Evolutionary conservation across 768 basidiomycete species (phyloP), one percentile per base, ranked within the genome.

Genomic region (Suillus placidus): DNA sequence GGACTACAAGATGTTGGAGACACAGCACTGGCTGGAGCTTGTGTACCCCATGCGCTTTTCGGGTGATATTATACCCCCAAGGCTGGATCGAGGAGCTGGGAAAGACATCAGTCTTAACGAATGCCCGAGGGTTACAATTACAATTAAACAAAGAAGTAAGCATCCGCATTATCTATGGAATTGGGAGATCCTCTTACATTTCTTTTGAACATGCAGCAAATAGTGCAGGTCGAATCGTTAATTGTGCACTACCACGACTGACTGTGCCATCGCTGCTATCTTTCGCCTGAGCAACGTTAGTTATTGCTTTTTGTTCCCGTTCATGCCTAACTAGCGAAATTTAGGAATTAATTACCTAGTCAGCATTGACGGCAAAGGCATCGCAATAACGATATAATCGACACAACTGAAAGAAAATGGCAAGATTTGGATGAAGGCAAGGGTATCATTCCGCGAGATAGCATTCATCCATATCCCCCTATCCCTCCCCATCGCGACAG

Each of bases 341-440:
- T n/a, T 38, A 86, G 85, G 88, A 13, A 74, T 88, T 30, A 90
- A 90, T 70, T 91, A 91, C 69, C 80, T 90, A 4, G 84, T 87
- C 61, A 82, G 81, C 49, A 82, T 90, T 51, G 84, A 85, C 67
- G 67, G 74, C 0, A 75, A 83, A 23, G 89, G 89, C 2, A 83
- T 3, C 82, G 82, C 60, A 88, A 84, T 68, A 78, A 84, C 47
- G 80, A 85, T 66, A 76, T 83, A 3, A 84, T 90, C 10, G 88
- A 90, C 71, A 90, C 88, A 0, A 81, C 85, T 3, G 79, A 86
- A 4, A 85, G 84, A 0, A 79, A 79, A 40, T 90, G 88, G 88
- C 87, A 85, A 72, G 88, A 90, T 67, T 79, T 84, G 5, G 87
- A 85, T 4, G 72, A 82, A 26, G 88, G 87, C 0, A 63, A 71